Base-by-base conservation (phyloP, 805 yeast genomes). In the Metschnikowia bowlesiae region DNA sequence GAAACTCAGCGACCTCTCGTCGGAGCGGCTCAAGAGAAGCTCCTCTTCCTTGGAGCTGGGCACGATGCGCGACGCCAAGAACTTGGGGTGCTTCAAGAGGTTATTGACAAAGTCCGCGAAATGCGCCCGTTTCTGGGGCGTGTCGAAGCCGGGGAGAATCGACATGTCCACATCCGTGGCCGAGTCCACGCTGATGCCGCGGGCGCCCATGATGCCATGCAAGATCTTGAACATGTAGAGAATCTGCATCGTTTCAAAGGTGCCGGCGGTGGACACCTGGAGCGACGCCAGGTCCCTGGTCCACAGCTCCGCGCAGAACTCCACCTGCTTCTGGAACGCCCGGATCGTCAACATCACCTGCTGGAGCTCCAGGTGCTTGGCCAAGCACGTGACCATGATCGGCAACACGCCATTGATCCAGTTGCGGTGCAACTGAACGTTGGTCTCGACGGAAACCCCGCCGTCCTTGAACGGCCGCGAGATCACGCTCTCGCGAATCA, bases 361-460 rank as follows among this genome's bases (percentile, higher is more conserved):
- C 2, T 85, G 71, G 39, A 80, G 74, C 1, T 76, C 76, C 0
- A 92, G 92, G 51, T 89, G 80, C 44, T 76, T 78, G 29, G 83
- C 74, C 37, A 89, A 62, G 13, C 88, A 66, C 1, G 80, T 70
- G 45, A 88, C 68, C 18, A 86, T 69, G 5, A 88, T 79, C 0
- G 94, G 83, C 31, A 91, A 70, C 14, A 91, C 67, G 1, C 96
- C 96, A 59, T 84, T 82, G n/a, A 82, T 78, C 97, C 97, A 91
- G n/a, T 87, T 71, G 47, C 79, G 76, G 63, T 90, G 92, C 51
- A 87, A 67, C 44, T 79, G 78, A 0, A 87, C 78, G 3, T 80
- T 65, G 0, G 67, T 60, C 36, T 73, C 74, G 2, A 87, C 77
- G 11, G 74, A 70, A 2, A 88, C 66, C 7, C 77, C 77, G 0